Evolutionary conservation across 805 yeast species (phyloP), one percentile per base, ranked within the genome.

Genomic region (Kazachstania africana): DNA sequence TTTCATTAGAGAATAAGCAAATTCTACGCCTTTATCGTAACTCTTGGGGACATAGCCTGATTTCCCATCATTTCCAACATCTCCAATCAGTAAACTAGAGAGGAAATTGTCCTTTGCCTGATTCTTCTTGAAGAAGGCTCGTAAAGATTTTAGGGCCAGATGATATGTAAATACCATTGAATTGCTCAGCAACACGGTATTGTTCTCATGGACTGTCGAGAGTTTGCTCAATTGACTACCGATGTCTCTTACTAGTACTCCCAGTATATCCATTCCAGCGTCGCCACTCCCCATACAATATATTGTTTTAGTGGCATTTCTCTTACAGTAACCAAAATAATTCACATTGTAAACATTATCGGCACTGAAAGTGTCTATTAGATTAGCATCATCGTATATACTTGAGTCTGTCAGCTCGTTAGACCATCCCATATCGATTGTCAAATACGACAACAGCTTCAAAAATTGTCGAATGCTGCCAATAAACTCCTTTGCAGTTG

Each of bases 281-380:
- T 38, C 34, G 8, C 33, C 36, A 34, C 40, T 47, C 1, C 27
- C 31, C 8, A 36, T 37, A 26, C 59, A 53, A 26, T 50, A 48
- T 9, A 27, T 29, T 12, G 39, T 38, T 15, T 33, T 24, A 14
- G 20, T 21, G 4, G 25, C 29, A 21, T 19, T 34, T 6, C 36
- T 35, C 28, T 53, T 53, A 34, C 59, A 53, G 33, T 38, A 51
- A 2, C 59, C 56, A 18, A 44, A 39, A 31, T 38, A 36, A 32
- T 53, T 53, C 2, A 50, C 46, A 12, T 39, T 38, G 28, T 40
- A 53, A 1, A 26, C 24, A 17, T 44, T 47, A 8, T 37, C 37
- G 4, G 43, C 23, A 16, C 45, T 34, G 16, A 50, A 48, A 1
- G 52, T 45, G 24, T 49, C 42, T 4, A 50, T 44, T 26, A 53